Base-by-base conservation (phyloP, 2,329 filamentous ascomycete genomes). In the Fusarium succisae region DNA sequence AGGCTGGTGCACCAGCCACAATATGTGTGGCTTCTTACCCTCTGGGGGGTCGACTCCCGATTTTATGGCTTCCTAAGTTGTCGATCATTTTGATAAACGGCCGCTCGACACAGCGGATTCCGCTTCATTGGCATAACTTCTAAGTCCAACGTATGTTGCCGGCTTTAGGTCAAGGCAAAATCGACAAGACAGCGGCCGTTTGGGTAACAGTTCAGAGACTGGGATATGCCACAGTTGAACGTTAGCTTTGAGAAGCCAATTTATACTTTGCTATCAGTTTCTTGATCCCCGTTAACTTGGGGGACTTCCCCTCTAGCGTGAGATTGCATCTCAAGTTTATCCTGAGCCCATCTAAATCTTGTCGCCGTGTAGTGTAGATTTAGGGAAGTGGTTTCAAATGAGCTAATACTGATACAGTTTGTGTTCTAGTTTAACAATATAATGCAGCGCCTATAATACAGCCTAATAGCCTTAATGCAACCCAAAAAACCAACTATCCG, bases 401-500 rank as follows among this genome's bases (percentile, higher is more conserved):
- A 26, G 15, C 5, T 6, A 15, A 6, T 28, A 3, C 5, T 18
- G 10, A 28, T 18, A 14, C 8, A 41, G 10, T 18, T 13, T 41
- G 6, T n/a, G 5, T 11, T 14, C 18, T 15, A 18, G 2, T 18
- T 26, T 8, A 1, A 7, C 0, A 0, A 28, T 22, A 37, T 18
- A 7, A 28, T 48, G 10, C 0, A n/a, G 10, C 15, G 24, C 41
- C 24, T n/a, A 28, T 37, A 1, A 18, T 30, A 50, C 30, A 26
- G 24, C 56, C 12, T 30, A 4, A 30, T 7, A 38, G 32, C 32
- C 24, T 12, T 4, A 12, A 15, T 4, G 2, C 4, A 10, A n/a
- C 6, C 10, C 5, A 24, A 14, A 18, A 6, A 18, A 9, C 15
- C 8, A 5, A 17, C 1, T 0, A 11, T 5, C 10, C 18, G 0